phyloP scores from a whole-genome alignment of 345 rosid species.

The Luvunga scandens region DNA sequence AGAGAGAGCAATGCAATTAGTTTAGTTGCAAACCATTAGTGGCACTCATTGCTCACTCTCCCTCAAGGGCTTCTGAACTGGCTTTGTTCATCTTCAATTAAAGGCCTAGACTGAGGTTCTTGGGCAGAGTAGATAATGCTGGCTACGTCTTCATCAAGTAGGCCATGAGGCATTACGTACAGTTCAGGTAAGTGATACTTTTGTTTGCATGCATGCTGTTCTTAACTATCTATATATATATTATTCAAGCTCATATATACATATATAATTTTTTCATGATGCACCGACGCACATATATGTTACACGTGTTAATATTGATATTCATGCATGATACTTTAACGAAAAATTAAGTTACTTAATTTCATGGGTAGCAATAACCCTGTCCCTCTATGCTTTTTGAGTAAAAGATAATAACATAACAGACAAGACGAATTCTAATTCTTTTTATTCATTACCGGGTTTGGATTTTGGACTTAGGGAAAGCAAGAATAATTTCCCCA shows the following conservation, averaged over 20 bases:
- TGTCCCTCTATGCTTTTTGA: no score
- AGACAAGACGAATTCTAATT: no score
- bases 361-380: no score
- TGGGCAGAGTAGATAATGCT: conserved; percentile 28
- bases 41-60: conserved; percentile 36
- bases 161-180: not conserved
- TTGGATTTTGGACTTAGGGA: no score
- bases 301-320: no score
- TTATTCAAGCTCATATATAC: no score
- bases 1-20: not conserved
- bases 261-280: no score
- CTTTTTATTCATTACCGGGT: no score
- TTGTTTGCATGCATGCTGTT: not conserved
- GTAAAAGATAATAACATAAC: no score
- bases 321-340: no score
- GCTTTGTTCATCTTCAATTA: not conserved
- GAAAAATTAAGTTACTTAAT: no score
- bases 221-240: not conserved
- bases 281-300: not conserved
- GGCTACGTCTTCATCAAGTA: not conserved
- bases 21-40: not conserved
- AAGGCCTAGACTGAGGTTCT: not conserved
- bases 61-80: conserved; percentile 37
- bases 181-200: not conserved
- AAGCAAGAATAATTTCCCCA: no score